Evolutionary conservation across 768 basidiomycete species (phyloP), one percentile per base, ranked within the genome.

Genomic region (Suillus americanus): DNA sequence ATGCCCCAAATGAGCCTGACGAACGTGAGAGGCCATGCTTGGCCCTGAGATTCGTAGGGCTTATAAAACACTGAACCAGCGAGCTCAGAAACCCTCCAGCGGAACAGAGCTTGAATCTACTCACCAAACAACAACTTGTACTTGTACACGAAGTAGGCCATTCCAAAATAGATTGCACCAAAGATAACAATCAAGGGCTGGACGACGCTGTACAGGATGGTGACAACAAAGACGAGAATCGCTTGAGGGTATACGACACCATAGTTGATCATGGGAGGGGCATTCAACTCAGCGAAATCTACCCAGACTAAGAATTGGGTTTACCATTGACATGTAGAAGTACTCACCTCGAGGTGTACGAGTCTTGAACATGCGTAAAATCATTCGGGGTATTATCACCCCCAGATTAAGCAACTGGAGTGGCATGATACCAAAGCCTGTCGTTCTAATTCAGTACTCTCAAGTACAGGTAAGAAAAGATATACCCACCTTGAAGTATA

Each of bases 11-110:
- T 89, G 46, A 97, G 86, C 8, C 97, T 91, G 33, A 88, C 85
- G 75, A 96, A 98, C 0, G 97, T 96, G 69, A 98, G 88, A 0
- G 95, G 94, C 97, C 97, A 99, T 1, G 96, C 97, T 79, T 98
- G 95, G 2, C 97, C 97, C 69, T 91, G 92, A 2, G 92, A 94
- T 78, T 98, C 96, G 77, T 98, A 99, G 0, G 97, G 97, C 72
- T 98, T 98, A 81, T 97, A 97, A 81, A 97, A 99, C 23, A 98
- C 95, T 97, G 72, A 0, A 53, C 55, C 45, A 41, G 6, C 57
- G 30, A 16, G 35, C 62, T 40, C n/a, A 65, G 37, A 48, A 28
- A 41, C 28, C 41, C 20, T 38, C 30, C 20, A 4, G 10, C 33
- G 41, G 28, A 40, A 60, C 10, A 23, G 14, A 4, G 25, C 18